Evolutionary conservation across 2,329 filamentous ascomycete genomes (phyloP), one percentile per base, ranked within the genome.

Genomic region (Verticillium klebahnii): DNA sequence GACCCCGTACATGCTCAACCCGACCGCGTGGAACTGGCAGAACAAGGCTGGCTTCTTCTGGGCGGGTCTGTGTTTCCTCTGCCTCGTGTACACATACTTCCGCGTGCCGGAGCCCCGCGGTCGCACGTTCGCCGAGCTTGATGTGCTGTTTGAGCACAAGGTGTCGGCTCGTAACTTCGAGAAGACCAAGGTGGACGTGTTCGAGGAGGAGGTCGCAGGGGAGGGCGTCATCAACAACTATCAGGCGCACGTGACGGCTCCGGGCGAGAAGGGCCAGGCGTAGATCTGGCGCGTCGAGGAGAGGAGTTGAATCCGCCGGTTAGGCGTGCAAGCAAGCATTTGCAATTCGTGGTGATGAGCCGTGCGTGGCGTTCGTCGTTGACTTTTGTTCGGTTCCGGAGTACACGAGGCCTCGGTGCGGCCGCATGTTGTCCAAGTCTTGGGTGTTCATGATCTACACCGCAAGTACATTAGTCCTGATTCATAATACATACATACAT

Each of bases 1-100:
- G 50, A 96, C 92, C 0, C 93, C 93, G 0, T 96, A 96, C 77
- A 97, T 97, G 93, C 83, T 96, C 52, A 97, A 97, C 77, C 92
- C 93, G 0, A 83, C 81, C 1, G 89, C 87, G 0, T 97, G 93
- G 93, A 80, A 96, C 75, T 97, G 92, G 93, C 82, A 86, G 64
- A 95, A 95, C 77, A 95, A 85, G 69, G 85, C 92, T 0, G 92
- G 93, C 32, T 96, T 96, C 78, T 96, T 96, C 80, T 92, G 92
- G 90, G 76, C 15, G 90, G 88, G 0, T 88, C 92, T 62, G 9
- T 94, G 91, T 76, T 91, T 92, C 77, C 75, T 87, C 61, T 95
- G 91, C 77, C 86, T 93, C 69, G 77, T 95, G 17, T 96, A 94
- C 77, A 89, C 89, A 0, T 94, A 87, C 71, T 93, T 93, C 80